A percentile compares a stretch with the other conserved stretches of the same genome.
Evolutionary conservation across 1,139 yeast genomes (phyloP).

Genomic region (Maudiozyma humilis): DNA sequence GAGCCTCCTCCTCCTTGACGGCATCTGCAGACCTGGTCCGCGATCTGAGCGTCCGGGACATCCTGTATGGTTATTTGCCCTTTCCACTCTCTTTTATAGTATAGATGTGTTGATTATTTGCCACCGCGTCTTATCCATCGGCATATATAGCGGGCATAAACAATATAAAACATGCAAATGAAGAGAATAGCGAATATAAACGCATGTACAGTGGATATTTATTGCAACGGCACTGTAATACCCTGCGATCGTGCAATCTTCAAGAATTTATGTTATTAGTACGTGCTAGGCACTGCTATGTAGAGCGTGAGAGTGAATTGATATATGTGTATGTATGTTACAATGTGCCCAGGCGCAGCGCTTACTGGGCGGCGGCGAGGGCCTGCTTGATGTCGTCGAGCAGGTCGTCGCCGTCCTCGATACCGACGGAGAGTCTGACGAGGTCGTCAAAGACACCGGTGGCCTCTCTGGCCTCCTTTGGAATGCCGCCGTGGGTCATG

Average conservation of each 20-base stretch:
- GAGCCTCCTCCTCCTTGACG: not conserved
- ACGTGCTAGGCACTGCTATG: not conserved
- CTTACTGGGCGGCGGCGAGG: slow-evolving; percentile 32
- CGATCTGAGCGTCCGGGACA: slow-evolving; percentile 1
- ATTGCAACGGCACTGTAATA: too few species aligned
- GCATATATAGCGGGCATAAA: too few species aligned
- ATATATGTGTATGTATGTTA: not conserved
- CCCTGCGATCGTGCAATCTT: too few species aligned
- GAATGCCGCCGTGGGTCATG: slow-evolving; percentile 92
- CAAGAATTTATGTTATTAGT: not conserved
- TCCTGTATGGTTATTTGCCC: too few species aligned
- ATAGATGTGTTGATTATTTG: too few species aligned
- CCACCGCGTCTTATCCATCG: too few species aligned
- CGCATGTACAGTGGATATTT: too few species aligned
- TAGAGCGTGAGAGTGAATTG: not conserved
- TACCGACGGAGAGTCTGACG: slow-evolving; percentile 78
- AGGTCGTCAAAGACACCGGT: slow-evolving; percentile 78
- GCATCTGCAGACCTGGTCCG: slow-evolving; percentile 1
- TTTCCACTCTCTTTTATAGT: too few species aligned
- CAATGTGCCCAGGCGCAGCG: not conserved
- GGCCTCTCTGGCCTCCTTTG: slow-evolving; percentile 68
- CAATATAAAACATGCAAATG: too few species aligned
- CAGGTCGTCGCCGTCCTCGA: slow-evolving; percentile 75
- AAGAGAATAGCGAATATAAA: too few species aligned
- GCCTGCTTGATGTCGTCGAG: slow-evolving; percentile 69